Evolutionary conservation across 441 rosid genomes (phyloP).

Genomic region (Theobroma grandiflorum): DNA sequence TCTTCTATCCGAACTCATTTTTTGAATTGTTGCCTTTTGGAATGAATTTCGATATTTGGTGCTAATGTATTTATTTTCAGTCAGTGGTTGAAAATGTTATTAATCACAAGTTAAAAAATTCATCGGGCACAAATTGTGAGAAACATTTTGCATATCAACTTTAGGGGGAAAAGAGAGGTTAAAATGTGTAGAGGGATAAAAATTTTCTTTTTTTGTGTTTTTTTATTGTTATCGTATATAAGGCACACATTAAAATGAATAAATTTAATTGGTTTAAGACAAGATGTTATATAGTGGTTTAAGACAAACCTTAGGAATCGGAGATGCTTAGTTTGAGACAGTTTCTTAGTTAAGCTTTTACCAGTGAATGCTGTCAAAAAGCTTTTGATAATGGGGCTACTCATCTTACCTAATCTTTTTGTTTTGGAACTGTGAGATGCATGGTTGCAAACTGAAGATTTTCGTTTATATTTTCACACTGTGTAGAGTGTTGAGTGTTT

Average conservation of each 20-base stretch:
- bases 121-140: background rate
- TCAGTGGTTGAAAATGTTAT: background rate
- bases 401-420: background rate
- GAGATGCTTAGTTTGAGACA: background rate
- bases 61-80: background rate
- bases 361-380: background rate
- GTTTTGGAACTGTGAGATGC: background rate
- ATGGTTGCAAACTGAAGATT: background rate
- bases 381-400: constrained; percentile 4
- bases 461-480: background rate
- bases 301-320: background rate
- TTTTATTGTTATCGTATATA: background rate
- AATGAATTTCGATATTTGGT: background rate
- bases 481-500: background rate
- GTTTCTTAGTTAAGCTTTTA: background rate
- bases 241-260: background rate
- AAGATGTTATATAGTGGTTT: no score
- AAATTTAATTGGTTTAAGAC: background rate
- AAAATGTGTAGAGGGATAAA: background rate
- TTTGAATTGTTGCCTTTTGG: background rate
- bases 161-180: background rate
- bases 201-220: background rate
- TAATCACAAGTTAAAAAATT: background rate
- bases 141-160: background rate
- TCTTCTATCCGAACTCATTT: background rate